phyloP scores from a whole-genome alignment of 208 protist species.

The Acanthamoeba triangularis region DNA sequence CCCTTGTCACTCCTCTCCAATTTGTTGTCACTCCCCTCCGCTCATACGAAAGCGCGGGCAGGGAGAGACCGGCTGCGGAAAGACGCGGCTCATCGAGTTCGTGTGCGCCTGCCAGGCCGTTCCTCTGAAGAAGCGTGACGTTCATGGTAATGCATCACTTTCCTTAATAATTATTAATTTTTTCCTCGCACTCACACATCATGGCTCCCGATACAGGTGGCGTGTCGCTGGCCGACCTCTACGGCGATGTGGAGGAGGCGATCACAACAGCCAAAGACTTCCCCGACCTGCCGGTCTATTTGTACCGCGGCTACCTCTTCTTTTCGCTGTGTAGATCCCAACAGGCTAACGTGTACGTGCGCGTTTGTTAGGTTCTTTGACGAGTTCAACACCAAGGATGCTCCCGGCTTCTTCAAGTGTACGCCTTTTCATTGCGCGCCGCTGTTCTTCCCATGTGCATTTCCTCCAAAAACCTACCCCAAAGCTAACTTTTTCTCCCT shows the following conservation, averaged over 20 bases:
- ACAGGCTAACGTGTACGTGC: neutral
- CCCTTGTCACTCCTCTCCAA: neutral
- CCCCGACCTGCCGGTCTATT: neutral
- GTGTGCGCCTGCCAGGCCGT: slow-evolving; percentile 44
- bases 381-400: slow-evolving; percentile 73
- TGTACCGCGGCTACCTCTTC: neutral
- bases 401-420: slow-evolving; percentile 64
- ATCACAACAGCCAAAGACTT: neutral
- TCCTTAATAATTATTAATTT: too few species aligned
- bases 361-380: slow-evolving; percentile 34
- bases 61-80: slow-evolving; percentile 76
- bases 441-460: neutral
- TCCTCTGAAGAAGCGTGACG: slow-evolving; percentile 18
- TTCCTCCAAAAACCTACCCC: too few species aligned
- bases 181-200: too few species aligned
- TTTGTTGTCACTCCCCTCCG: neutral
- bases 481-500: neutral
- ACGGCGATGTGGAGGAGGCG: neutral
- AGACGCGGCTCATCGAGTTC: slow-evolving; percentile 75
- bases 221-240: slow-evolving; percentile 4
- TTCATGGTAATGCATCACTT: slow-evolving; percentile 40
- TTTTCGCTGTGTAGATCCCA: neutral
- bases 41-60: neutral
- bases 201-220: slow-evolving; percentile 54
- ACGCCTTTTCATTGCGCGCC: neutral